These are phyloP conservation scores for Aphanomyces astaci DNA, from an alignment of 352 stramenopile species.

Conservation along the genomic window DNA sequence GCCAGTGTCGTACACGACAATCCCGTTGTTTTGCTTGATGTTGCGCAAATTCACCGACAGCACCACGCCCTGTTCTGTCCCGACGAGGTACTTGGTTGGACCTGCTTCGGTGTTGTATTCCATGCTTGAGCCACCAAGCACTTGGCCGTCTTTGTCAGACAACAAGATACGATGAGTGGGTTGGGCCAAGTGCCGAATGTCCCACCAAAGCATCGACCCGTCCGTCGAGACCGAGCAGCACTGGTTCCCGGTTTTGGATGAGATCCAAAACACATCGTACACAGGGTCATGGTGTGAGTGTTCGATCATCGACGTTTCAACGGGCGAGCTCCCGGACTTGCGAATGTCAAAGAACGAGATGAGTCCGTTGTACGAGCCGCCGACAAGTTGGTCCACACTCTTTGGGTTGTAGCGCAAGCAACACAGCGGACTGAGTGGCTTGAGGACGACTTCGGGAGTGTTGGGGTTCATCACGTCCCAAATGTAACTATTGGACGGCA, in stretches of 20 bases:
- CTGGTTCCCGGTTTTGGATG: slow-evolving; percentile 93
- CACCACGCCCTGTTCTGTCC: slow-evolving; percentile 95
- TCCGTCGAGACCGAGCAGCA: slow-evolving; percentile 95
- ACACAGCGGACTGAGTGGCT: slow-evolving; percentile 81
- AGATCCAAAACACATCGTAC: slow-evolving; percentile 95
- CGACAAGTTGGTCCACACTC: slow-evolving; percentile 92
- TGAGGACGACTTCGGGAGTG: slow-evolving; percentile 90
- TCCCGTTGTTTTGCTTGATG: slow-evolving; percentile 96
- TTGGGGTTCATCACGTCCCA: slow-evolving; percentile 98
- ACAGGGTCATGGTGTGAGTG: slow-evolving; percentile 96
- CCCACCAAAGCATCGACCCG: slow-evolving; percentile 88
- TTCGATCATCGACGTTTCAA: slow-evolving; percentile 92
- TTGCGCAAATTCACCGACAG: slow-evolving; percentile 94
- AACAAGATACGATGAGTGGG: slow-evolving; percentile 75
- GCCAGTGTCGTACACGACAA: slow-evolving; percentile 92
- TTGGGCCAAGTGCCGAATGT: slow-evolving; percentile 81
- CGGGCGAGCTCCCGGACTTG: slow-evolving; percentile 81
- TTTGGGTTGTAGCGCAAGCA: slow-evolving; percentile 96
- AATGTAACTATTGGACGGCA: slow-evolving; percentile 88
- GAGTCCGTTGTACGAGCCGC: slow-evolving; percentile 94
- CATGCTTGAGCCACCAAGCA: slow-evolving; percentile 90
- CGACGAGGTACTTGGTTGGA: slow-evolving; percentile 95
- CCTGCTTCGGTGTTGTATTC: slow-evolving; percentile 96
- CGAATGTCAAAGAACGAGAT: slow-evolving; percentile 95
- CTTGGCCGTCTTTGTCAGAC: slow-evolving; percentile 67